Conservation (phyloP, 176 grass and related monocot species). For the Aegilops sharonensis region DNA sequence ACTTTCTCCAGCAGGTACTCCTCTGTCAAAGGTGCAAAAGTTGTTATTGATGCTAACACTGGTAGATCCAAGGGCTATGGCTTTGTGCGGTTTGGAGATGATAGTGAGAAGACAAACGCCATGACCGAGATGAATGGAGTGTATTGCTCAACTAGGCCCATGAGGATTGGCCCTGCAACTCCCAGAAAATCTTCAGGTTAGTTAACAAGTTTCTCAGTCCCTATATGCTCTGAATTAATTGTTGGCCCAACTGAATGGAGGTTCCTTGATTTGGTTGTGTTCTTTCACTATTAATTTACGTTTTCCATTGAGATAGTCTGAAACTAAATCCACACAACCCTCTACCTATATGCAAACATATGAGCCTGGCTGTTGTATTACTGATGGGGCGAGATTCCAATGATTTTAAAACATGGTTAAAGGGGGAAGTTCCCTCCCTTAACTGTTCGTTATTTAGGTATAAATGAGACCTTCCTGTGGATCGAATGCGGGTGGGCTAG, state of each 20-base stretch:
- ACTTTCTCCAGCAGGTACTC: slow-evolving; percentile 82
- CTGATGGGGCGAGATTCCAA: background rate
- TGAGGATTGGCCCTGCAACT: slow-evolving; percentile 93
- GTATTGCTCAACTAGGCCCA: slow-evolving; percentile 89
- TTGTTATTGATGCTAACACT: slow-evolving; percentile 98
- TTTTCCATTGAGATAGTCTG: background rate
- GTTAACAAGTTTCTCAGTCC: slow-evolving; percentile 21
- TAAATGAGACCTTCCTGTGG: background rate
- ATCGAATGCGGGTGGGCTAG: background rate
- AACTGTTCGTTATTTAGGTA: background rate
- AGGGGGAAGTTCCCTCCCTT: background rate
- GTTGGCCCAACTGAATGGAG: background rate
- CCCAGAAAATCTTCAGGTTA: slow-evolving; percentile 93
- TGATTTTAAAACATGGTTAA: background rate
- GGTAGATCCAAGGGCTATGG: slow-evolving; percentile 96
- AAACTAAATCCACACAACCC: background rate
- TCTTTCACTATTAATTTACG: background rate
- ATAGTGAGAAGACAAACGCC: slow-evolving; percentile 81
- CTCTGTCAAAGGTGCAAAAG: slow-evolving; percentile 96
- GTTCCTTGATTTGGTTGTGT: background rate
- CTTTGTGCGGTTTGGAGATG: slow-evolving; percentile 95
- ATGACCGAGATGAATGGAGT: slow-evolving; percentile 95
- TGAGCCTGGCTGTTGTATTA: background rate
- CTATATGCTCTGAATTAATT: background rate
- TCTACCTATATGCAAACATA: background rate